Conservation (phyloP, 345 rosid genomes). For the Melaleuca alternifolia region DNA sequence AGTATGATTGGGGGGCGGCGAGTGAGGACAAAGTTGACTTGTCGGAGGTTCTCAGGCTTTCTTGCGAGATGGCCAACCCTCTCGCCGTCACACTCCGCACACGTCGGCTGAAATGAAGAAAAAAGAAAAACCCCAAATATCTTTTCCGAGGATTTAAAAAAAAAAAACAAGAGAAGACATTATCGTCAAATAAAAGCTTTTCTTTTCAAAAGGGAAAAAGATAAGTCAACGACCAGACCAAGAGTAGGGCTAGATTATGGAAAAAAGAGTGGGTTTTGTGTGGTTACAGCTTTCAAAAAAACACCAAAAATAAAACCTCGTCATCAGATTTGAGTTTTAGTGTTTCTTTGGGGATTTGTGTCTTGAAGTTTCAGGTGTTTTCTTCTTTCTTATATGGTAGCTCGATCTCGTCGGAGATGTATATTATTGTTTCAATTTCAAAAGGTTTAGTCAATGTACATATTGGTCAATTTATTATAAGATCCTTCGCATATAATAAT, state of each 20-base stretch:
- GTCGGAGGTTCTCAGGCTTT: conserved; percentile 57
- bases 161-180: neutral
- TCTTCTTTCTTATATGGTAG: neutral
- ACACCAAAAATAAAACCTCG: neutral
- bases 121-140: neutral
- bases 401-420: neutral
- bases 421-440: neutral
- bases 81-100: conserved; percentile 27
- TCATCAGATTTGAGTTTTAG: neutral
- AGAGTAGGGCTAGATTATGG: neutral
- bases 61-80: conserved; percentile 82
- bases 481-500: neutral
- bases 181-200: neutral
- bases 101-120: neutral
- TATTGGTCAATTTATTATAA: neutral
- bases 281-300: no score
- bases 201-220: neutral
- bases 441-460: neutral
- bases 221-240: neutral
- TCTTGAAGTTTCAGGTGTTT: neutral
- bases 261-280: neutral
- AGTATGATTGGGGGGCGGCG: conserved; percentile 44
- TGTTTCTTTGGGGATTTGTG: neutral
- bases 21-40: conserved; percentile 39
- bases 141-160: no score